Evolutionary conservation across 352 stramenopile species (phyloP).

Genomic region (Phytophthora brassicae): DNA sequence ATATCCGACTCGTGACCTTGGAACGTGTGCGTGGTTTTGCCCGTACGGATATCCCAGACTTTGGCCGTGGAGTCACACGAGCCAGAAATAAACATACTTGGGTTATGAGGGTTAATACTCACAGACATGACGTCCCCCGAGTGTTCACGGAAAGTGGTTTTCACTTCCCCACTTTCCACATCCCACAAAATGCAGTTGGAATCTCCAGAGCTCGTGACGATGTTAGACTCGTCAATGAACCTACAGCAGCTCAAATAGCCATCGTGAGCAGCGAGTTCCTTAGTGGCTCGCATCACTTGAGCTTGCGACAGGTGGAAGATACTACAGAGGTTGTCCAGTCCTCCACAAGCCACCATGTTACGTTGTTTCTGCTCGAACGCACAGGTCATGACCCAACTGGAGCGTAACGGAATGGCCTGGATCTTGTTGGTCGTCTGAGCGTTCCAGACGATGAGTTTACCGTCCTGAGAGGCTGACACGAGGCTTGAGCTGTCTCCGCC

Average conservation of each 20-base stretch:
- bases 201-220: constrained; percentile 95
- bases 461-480: constrained; percentile 96
- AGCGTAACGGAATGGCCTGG: constrained; percentile 96
- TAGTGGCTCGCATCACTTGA: constrained; percentile 89
- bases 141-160: constrained; percentile 97
- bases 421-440: constrained; percentile 97
- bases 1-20: constrained; percentile 98
- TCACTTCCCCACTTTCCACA: constrained; percentile 92
- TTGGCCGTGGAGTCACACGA: constrained; percentile 97
- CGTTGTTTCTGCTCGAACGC: constrained; percentile 97
- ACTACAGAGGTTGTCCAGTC: constrained; percentile 99
- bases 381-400: constrained; percentile 99
- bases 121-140: constrained; percentile 97
- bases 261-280: constrained; percentile 97
- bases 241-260: constrained; percentile 98
- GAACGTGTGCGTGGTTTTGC: constrained; percentile 97
- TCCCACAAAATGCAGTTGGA: constrained; percentile 99
- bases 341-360: constrained; percentile 97
- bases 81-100: constrained; percentile 97
- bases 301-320: constrained; percentile 96
- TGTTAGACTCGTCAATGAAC: constrained; percentile 95
- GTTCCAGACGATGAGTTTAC: constrained; percentile 99
- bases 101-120: constrained; percentile 93
- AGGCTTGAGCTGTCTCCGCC: constrained; percentile 89
- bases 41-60: constrained; percentile 97